Base-by-base conservation (phyloP, 164 flowering plant species). In the Saururus chinensis region DNA sequence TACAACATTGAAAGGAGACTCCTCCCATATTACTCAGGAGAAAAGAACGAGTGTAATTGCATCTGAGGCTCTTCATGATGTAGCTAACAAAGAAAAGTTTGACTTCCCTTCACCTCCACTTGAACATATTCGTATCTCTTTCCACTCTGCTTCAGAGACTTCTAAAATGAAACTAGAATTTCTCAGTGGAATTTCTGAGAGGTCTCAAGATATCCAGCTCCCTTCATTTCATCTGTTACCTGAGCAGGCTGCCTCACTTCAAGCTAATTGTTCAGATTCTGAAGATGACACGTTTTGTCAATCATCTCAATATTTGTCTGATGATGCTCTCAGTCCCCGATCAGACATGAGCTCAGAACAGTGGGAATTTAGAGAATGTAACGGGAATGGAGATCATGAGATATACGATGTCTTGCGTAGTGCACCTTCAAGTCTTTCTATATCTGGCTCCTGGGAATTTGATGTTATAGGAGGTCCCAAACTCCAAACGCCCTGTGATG, bases 181-280 rank as follows among this genome's bases (percentile, higher is more conserved):
- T 70, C 83, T 89, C 53, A 78, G 80, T 64, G 86, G 74, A 24
- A 74, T 60, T 49, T 70, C 73, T 53, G 86, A 77, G 63, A 68
- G 71, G 42, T 40, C 60, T 66, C 67, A 78, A 60, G 86, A 85
- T 60, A 61, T 49, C 58, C 63, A 73, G 65, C 84, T 86, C 71
- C 85, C 93, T 68, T 81, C 95, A 53, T 90, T 88, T 74, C 95
- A 88, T 68, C 74, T 88, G 81, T 85, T 88, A 56, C 90, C 92
- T 25, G 86, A 81, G 66, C 73, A 73, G 59, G 59, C 66, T 63
- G 53, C 59, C 65, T 59, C 71, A 20, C 56, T 69, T 59, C 77
- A 75, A 62, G 84, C 76, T 56, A 57, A 65, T 56, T 80, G 66
- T 70, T 78, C 75, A 40, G 88, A 84, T 12, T 86, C 96, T 68